Base-by-base conservation (phyloP, 805 yeast genomes). In the Danielia oregonensis region DNA sequence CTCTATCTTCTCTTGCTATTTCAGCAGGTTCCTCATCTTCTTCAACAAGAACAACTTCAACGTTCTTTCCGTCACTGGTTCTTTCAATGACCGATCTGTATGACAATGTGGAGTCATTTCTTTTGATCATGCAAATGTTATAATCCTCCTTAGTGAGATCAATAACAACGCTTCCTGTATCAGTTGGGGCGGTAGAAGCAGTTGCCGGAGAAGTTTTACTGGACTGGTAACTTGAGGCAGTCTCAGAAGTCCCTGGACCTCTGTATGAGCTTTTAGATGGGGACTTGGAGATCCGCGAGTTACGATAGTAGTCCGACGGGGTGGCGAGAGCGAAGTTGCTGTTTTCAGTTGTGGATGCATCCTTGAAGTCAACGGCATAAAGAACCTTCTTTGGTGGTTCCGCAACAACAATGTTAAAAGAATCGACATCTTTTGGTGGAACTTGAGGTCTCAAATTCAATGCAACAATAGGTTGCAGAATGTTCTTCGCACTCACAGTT, bases 41-140 rank as follows among this genome's bases (percentile, higher is more conserved):
- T 8, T 66, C 72, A 4, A 68, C 71, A 26, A 67, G 43, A 2
- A 68, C 72, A 5, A 68, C 70, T 35, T 68, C 73, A 0, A 67
- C 63, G 10, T 58, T 57, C 36, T 55, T 60, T 3, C 72, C 73
- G 16, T 58, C 59, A 16, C 47, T 57, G 4, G 56, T 52, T 32
- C 49, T 59, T 32, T 68, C 72, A 2, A 64, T 66, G 2, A 63
- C 62, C 1, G 72, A 66, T 38, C 43, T 55, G 41, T 67, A 68
- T 1, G 72, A 63, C 5, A 44, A 51, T 0, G 57, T 49, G 4
- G 71, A 60, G 36, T 63, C 53, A 10, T 54, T 48, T 28, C 73
- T 47, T 39, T 59, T 56, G 5, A 68, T 47, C 46, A 59, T 51
- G 43, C 63, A 62, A 8, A 65, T 51, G 32, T 65, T 65, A 37